A percentile compares a stretch with the other conserved stretches of the same genome.
phyloP scores from a whole-genome alignment of 2,329 filamentous ascomycete species.

The Alternaria infectoria region DNA sequence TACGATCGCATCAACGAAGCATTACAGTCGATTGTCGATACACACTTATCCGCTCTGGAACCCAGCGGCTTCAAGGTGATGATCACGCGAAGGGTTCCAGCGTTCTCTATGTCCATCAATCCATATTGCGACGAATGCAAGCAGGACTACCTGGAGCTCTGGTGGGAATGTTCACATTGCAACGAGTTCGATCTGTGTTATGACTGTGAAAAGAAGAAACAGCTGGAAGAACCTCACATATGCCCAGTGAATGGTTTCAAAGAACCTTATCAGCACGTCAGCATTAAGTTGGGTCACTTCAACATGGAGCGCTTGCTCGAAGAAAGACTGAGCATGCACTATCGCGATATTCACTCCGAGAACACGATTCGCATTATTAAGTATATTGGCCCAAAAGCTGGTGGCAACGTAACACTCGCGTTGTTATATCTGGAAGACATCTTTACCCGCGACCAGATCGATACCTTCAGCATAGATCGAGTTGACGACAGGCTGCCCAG shows the following conservation, averaged over 20 bases:
- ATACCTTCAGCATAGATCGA: neutral
- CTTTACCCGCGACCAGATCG: neutral
- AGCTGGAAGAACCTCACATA: fast-evolving
- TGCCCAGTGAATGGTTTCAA: neutral
- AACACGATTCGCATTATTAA: neutral
- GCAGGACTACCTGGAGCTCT: neutral
- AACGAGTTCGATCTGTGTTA: neutral
- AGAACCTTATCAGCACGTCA: neutral
- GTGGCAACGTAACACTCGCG: neutral
- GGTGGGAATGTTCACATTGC: neutral
- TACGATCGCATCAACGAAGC: neutral
- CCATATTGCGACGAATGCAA: neutral
- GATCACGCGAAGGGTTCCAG: neutral
- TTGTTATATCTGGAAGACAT: neutral
- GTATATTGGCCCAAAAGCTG: neutral
- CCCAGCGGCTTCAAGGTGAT: neutral
- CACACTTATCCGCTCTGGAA: neutral
- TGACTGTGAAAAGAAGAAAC: neutral
- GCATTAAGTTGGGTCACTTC: neutral
- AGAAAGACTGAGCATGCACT: neutral
- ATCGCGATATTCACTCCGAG: neutral
- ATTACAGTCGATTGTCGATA: neutral
- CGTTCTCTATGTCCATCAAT: neutral
- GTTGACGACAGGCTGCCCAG: neutral
- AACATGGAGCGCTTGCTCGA: neutral